Base-by-base conservation (phyloP, 352 stramenopile species). In the Blastocystis sp. region DNA sequence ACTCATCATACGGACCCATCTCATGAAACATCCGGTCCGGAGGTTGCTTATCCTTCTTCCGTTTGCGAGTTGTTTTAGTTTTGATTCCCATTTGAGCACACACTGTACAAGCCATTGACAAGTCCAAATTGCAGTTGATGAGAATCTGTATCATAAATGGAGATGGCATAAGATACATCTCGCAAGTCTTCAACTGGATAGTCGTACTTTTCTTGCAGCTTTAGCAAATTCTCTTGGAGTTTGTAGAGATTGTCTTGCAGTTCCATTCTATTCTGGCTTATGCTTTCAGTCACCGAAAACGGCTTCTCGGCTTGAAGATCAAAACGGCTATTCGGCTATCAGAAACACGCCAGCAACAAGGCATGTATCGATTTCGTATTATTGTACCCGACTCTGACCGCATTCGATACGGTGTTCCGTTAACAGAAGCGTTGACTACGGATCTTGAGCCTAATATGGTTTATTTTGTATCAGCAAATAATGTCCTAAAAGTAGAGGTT, bases 41-140 rank as follows among this genome's bases (percentile, higher is more conserved):
- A 16, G 24, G 24, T 9, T 39, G 4, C 16, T 16, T 73, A 42
- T 73, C 46, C 27, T 73, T 39, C 7, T 39, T 24, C 29, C 29
- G 61, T 39, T 73, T n/a, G 21, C 35, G 29, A 73, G 32, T 42
- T 57, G 37, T 56, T 77, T 69, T 21, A 1, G 71, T 32, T 32
- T n/a, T 21, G 16, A 83, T 52, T 27, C 71, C 71, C 35, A 83
- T 43, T 35, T 66, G 42, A 32, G 43, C 58, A 63, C 71, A 83
- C 46, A 83, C 52, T 21, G 46, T 29, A 46, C 32, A 83, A 7
- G 71, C 71, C n/a, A 4, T 49, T 4, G 14, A 21, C 24, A 65
- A 83, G 27, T 83, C 46, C n/a, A 83, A 7, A 46, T 83, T 83
- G 71, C 71, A 67, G 51, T 83, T 83, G 5, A 83, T 65, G 16